Base-by-base conservation (phyloP, 2,329 filamentous ascomycete species). In the Ceratocystiopsis brevicomis region DNA sequence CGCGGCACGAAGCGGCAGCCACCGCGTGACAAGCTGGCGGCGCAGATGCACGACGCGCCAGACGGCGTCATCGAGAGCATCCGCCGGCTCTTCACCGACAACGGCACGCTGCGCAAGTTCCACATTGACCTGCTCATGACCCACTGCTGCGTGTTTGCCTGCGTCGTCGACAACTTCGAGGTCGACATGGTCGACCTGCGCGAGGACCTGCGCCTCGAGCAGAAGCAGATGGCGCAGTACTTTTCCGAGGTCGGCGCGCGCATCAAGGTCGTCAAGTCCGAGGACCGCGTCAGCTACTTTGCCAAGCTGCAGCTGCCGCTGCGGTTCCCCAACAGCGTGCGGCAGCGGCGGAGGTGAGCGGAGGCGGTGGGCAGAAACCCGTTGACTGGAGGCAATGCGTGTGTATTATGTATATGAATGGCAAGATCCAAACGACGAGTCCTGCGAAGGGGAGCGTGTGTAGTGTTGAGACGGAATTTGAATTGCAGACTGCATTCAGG, bases 271-370 rank as follows among this genome's bases (percentile, higher is more conserved):
- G 66, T 71, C 45, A 68, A 76, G 50, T 71, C 69, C 32, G 73
- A 73, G 44, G 74, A 76, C 48, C 69, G 61, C 46, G 59, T 59
- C 45, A 53, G 59, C 30, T 61, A 69, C 47, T 62, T 87, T 41
- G 86, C 81, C 13, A 76, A 76, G 51, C 63, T 96, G 53, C 73
- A 70, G 52, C 59, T 95, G 48, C 90, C 90, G 3, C 63, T 95
- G 39, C 70, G 78, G 46, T 95, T 95, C 57, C 90, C 88, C 1
- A 47, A 43, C 30, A 86, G 80, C 63, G 53, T 61, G 49, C 49
- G 50, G 33, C 42, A 42, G 36, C 49, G 49, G 35, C n/a, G 36
- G 18, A 41, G 45, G 34, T 50, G 17, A 16, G 36, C 12, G 30
- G 16, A 6, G 13, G 35, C 32, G 14, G 5, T 4, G n/a, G 12